Evolutionary conservation across 208 protist genomes (phyloP).

Genomic region (Leptomonas pyrrhocoris): DNA sequence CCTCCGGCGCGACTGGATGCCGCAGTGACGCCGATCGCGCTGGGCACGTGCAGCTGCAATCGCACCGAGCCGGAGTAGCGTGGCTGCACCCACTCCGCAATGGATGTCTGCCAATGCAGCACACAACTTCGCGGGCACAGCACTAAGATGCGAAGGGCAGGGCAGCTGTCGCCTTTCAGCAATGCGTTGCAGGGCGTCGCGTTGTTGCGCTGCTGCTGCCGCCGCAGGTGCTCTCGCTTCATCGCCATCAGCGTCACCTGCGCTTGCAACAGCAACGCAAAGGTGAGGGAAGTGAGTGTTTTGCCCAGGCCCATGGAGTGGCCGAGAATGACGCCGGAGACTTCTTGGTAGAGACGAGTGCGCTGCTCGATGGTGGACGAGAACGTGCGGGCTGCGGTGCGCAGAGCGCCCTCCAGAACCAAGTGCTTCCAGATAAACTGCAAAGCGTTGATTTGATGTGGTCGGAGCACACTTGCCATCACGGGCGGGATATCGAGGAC

Average conservation of each 20-base stretch:
- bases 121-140: conserved; percentile 75
- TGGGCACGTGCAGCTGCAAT: conserved; percentile 54
- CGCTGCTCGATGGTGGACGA: conserved; percentile 49
- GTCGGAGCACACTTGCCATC: conserved; percentile 46
- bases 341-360: conserved; percentile 50
- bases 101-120: conserved; percentile 65
- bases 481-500: conserved; percentile 31
- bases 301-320: conserved; percentile 93
- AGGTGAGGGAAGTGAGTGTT: conserved; percentile 76
- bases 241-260: conserved; percentile 42
- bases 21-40: conserved; percentile 24
- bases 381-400: conserved; percentile 38
- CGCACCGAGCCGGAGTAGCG: conserved; percentile 39
- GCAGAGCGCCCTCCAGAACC: conserved; percentile 67
- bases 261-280: conserved; percentile 72
- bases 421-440: conserved; percentile 81
- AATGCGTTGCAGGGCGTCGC: neutral
- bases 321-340: conserved; percentile 78
- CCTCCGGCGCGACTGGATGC: conserved; percentile 13
- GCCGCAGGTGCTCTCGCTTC: conserved; percentile 32
- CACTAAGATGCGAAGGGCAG: conserved; percentile 65
- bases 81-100: conserved; percentile 66
- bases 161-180: conserved; percentile 29
- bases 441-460: conserved; percentile 73
- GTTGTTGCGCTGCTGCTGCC: conserved; percentile 18